Percentiles rank a stretch among this genome's conserved stretches.
Conservation (phyloP, 2,329 filamentous ascomycete genomes). For the Basipetospora chlamydospora region DNA sequence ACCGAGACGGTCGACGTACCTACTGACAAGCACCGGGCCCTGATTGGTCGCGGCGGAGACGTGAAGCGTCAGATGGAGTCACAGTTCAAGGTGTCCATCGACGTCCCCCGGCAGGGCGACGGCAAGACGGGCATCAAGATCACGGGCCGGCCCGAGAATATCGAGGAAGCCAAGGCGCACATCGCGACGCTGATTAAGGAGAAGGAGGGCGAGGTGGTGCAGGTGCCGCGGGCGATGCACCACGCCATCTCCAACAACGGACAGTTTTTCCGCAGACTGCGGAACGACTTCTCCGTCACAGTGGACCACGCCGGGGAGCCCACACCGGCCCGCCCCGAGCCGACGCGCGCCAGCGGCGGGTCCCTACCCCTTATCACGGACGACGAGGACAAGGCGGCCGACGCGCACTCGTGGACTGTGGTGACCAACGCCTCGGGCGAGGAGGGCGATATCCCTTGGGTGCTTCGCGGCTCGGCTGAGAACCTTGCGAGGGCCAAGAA, state of each 20-base stretch:
- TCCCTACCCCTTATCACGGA: conserved; percentile 87
- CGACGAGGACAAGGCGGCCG: conserved; percentile 48
- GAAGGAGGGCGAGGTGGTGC: conserved; percentile 75
- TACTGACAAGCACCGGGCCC: conserved; percentile 72
- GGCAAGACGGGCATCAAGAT: conserved; percentile 77
- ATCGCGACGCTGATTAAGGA: conserved; percentile 68
- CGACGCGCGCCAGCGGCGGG: conserved; percentile 41
- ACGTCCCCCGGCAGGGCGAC: conserved; percentile 81
- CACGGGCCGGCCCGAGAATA: conserved; percentile 60
- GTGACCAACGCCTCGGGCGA: conserved; percentile 49
- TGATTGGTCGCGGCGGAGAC: conserved; percentile 88
- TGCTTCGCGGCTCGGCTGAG: conserved; percentile 65
- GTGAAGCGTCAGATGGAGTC: conserved; percentile 72
- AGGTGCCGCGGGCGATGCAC: conserved; percentile 70
- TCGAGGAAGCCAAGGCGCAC: conserved; percentile 76
- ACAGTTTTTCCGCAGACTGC: conserved; percentile 81
- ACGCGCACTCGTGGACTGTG: conserved; percentile 71
- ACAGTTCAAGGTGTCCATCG: conserved; percentile 73
- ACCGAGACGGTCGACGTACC: conserved; percentile 69
- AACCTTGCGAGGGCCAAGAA: conserved; percentile 71
- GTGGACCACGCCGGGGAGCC: conserved; percentile 80
- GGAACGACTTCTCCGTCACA: conserved; percentile 73
- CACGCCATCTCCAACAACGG: conserved; percentile 78
- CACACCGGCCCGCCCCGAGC: conserved; percentile 53
- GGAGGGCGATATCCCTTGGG: conserved; percentile 72